Base-by-base conservation (phyloP, 2,329 filamentous ascomycete genomes). In the Fusarium tanahbumbuense region DNA sequence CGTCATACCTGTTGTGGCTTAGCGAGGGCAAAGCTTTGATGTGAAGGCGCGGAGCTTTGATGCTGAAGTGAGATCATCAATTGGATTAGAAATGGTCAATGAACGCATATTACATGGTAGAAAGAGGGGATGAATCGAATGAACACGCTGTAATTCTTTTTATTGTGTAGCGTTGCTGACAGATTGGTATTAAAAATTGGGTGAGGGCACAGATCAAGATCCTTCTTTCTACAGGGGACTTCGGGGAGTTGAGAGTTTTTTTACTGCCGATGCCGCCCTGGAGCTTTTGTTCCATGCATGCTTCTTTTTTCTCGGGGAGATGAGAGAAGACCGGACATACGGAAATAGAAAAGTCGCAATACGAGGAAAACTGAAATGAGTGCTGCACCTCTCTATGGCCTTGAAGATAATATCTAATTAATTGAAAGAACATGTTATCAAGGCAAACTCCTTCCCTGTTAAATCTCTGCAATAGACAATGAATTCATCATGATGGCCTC, bases 291-390 rank as follows among this genome's bases (percentile, higher is more conserved):
- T 71, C 58, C 50, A 55, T 71, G 47, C 46, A 60, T 25, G 18
- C 50, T 64, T 60, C 52, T 45, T 60, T 55, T 52, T 44, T 70
- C 6, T 53, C 63, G 67, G 62, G 67, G 67, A 64, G 54, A 69
- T 69, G 11, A 34, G n/a, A n/a, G n/a, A n/a, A n/a, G 34, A 7
- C 34, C 18, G 34, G 34, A n/a, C 34, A 37, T 37, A n/a, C 34
- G 34, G 34, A 37, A 37, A 3, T 37, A 12, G 1, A n/a, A 4
- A n/a, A 0, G 34, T 1, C 34, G 34, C 34, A 1, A n/a, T 37
- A 18, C 28, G 34, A 37, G 10, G 25, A 40, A n/a, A 40, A n/a
- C n/a, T n/a, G n/a, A n/a, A n/a, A n/a, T n/a, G n/a, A n/a, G n/a
- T n/a, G n/a, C n/a, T n/a, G n/a, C n/a, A n/a, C n/a, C n/a, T n/a